These are phyloP conservation scores for Coemansia sp. DNA, from an alignment of 192 early-diverging fungal genomes.

Conservation along the genomic window DNA sequence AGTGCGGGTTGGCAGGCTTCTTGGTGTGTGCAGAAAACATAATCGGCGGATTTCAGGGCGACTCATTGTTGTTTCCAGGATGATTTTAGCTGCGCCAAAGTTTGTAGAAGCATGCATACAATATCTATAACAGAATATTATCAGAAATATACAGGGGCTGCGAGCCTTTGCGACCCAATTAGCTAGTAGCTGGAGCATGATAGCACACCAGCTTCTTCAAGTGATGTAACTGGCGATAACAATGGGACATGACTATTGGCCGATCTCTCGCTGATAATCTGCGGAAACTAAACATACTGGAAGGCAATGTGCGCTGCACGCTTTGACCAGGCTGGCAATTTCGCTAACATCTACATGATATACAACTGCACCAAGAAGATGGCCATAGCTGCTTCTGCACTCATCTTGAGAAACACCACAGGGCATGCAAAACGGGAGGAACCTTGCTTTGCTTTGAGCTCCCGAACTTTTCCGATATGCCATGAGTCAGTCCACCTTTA, in stretches of 20 bases:
- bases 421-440: no score
- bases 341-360: no score
- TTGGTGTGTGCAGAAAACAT: neutral
- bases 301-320: no score
- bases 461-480: neutral
- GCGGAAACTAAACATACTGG: no score
- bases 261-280: neutral
- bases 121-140: neutral
- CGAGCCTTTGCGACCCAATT: neutral
- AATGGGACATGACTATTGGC: neutral
- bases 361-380: no score
- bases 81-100: no score
- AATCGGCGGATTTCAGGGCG: neutral
- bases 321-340: no score
- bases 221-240: neutral
- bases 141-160: neutral
- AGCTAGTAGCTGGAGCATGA: neutral
- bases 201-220: no score
- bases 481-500: neutral
- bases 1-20: neutral
- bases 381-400: no score
- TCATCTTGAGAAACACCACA: no score
- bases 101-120: no score
- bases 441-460: no score
- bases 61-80: neutral